Conservation (phyloP, 208 protist genomes). For the Porcisia hertigi region DNA sequence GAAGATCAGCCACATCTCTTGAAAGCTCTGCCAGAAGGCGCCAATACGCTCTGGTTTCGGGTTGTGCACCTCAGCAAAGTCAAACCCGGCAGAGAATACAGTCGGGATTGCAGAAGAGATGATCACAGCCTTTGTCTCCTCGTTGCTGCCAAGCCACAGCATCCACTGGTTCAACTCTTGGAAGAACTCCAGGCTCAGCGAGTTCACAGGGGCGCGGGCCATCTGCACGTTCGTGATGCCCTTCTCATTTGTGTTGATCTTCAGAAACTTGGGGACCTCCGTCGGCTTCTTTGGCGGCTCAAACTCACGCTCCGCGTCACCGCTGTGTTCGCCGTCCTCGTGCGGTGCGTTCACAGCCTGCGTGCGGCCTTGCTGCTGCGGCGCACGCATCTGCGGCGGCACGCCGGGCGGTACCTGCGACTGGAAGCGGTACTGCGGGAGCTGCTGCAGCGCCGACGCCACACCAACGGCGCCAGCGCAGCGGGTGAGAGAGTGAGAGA, state of each 20-base stretch:
- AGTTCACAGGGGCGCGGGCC: conserved; percentile 66
- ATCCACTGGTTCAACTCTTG: conserved; percentile 85
- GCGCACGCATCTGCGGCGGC: not conserved
- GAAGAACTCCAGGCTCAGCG: conserved; percentile 70
- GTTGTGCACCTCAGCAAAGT: conserved; percentile 77
- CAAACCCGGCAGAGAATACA: conserved; percentile 80
- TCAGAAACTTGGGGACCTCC: conserved; percentile 72
- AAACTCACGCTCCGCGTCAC: conserved; percentile 35
- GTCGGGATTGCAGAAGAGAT: conserved; percentile 71
- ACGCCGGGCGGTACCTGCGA: conserved; percentile 29
- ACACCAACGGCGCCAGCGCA: conserved; percentile 15
- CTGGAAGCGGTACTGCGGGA: conserved; percentile 24
- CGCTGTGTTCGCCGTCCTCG: conserved; percentile 9
- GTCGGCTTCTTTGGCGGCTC: conserved; percentile 67
- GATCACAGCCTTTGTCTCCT: conserved; percentile 67
- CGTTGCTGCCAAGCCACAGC: conserved; percentile 81
- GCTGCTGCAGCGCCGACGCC: conserved; percentile 5
- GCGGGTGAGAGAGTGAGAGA: conserved; percentile 20
- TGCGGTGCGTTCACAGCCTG: not conserved
- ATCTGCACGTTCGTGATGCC: conserved; percentile 66
- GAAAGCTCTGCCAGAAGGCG: conserved; percentile 70
- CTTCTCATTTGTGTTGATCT: conserved; percentile 56
- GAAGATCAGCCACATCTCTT: conserved; percentile 84
- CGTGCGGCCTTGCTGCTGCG: conserved; percentile 8
- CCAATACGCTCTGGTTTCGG: conserved; percentile 63